Base-by-base conservation (phyloP, 306 rosid genomes). In the Cajanus cajan region DNA sequence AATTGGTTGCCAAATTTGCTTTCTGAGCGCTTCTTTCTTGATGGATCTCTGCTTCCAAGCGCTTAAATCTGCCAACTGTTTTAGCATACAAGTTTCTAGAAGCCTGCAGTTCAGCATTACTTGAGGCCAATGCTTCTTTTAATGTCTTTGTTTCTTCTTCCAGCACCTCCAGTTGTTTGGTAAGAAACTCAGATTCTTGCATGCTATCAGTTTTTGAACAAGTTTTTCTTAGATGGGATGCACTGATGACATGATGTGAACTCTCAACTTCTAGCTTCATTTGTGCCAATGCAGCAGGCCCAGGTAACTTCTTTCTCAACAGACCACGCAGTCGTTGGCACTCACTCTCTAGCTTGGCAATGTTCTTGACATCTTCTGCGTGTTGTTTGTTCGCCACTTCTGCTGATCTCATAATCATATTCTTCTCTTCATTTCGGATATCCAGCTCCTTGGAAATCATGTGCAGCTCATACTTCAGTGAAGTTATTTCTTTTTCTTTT, bases 281-380 rank as follows among this genome's bases (percentile, higher is more conserved):
- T 84, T 94, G 98, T 28, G 96, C 94, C 62, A 94, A 84, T 41
- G 98, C 94, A 67, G 98, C 98, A 48, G 94, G 93, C 61, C 98
- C 98, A 5, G 98, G 98, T 71, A 94, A 82, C 90, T 94, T 94
- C 85, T 92, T 94, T 73, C 97, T 84, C 85, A 94, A 87, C 69
- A 94, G 88, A 68, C 92, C 82, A 6, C 98, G 96, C 18, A 94
- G 87, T 68, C 94, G 84, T 82, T 94, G 98, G 80, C 97, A 89
- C 80, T 94, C 98, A 3, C 89, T 90, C 84, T 94, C 98, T 59
- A 94, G 85, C 86, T 88, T 92, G 55, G 90, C 79, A 64, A 94
- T 89, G 74, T 87, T 89, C 84, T 88, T 89, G 43, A 86, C 91
- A 71, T 89, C 96, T 84, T 94, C 97, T 33, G 12, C 7, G 55